A percentile compares a stretch with the other conserved stretches of the same genome.
phyloP scores from a whole-genome alignment of 352 stramenopile genomes.

The Pythium brachiatum region DNA sequence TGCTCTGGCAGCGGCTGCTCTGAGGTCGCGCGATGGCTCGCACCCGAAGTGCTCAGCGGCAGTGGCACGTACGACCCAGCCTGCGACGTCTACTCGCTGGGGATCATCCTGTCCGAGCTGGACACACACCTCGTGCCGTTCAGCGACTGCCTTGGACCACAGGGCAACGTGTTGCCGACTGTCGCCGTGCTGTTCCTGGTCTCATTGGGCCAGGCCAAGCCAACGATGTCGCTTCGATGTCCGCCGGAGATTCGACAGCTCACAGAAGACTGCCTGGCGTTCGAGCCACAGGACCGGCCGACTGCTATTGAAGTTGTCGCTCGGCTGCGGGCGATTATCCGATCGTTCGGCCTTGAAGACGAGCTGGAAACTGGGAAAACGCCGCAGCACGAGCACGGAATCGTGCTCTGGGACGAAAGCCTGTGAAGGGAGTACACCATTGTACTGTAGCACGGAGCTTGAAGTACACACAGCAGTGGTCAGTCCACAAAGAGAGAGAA shows the following conservation, averaged over 20 bases:
- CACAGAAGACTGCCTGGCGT: conserved; percentile 15
- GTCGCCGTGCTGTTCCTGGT: conserved; percentile 15
- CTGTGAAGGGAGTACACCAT: conserved; percentile 2
- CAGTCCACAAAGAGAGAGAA: neutral
- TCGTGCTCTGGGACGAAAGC: conserved; percentile 11
- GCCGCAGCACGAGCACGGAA: neutral
- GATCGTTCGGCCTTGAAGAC: conserved; percentile 11
- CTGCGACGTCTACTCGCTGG: conserved; percentile 23
- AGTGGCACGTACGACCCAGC: neutral
- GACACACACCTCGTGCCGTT: conserved; percentile 20
- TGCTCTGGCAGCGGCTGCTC: neutral
- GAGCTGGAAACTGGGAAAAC: conserved; percentile 11
- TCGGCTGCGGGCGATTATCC: conserved; percentile 17
- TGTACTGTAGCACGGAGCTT: too few species aligned
- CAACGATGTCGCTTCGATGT: conserved; percentile 14
- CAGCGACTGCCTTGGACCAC: conserved; percentile 15
- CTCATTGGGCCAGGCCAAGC: conserved; percentile 12
- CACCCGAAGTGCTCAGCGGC: conserved; percentile 17
- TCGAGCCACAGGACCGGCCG: conserved; percentile 14
- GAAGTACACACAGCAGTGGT: conserved; percentile 1
- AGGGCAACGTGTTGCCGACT: conserved; percentile 16
- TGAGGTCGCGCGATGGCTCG: conserved; percentile 20
- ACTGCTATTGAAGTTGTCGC: conserved; percentile 17
- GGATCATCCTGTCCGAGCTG: conserved; percentile 23
- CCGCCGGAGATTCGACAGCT: conserved; percentile 18